phyloP scores from a whole-genome alignment of 176 grass and related monocot genomes.

The Musa beccarii region DNA sequence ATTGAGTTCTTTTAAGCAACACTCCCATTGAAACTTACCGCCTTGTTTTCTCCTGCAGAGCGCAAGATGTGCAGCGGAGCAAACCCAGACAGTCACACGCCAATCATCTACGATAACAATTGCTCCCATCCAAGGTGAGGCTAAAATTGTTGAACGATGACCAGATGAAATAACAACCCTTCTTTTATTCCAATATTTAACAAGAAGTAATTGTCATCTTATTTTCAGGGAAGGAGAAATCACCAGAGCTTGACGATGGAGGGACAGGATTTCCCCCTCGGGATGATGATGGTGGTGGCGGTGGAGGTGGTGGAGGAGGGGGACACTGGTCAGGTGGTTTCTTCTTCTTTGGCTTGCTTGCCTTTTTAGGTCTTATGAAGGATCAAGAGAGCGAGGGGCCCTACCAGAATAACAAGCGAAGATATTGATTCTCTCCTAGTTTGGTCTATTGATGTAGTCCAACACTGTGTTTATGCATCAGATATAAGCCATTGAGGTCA shows the following conservation, averaged over 20 bases:
- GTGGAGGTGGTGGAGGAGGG: constrained; percentile 17
- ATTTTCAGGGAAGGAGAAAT: constrained; percentile 19
- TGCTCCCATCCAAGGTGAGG: constrained; percentile 25
- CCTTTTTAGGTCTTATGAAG: constrained; percentile 19
- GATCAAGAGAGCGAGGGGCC: constrained; percentile 22
- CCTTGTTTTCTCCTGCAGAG: neutral
- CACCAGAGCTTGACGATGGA: constrained; percentile 22
- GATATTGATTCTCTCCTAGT: neutral
- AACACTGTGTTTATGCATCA: no score
- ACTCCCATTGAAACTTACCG: neutral
- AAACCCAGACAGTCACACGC: constrained; percentile 27
- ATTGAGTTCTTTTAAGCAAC: no score
- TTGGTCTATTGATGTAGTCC: neutral
- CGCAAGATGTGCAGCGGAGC: constrained; percentile 26
- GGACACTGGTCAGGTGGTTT: constrained; percentile 20
- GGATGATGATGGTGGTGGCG: constrained; percentile 24
- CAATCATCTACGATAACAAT: constrained; percentile 30
- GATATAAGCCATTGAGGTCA: no score
- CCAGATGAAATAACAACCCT: no score
- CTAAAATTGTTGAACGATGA: neutral
- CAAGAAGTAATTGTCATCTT: neutral
- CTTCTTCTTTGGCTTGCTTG: constrained; percentile 27
- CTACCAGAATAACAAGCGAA: constrained; percentile 2
- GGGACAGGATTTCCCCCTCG: constrained; percentile 26
- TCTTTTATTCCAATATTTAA: neutral